These are phyloP conservation scores for Trichophyton equinum DNA, from an alignment of 2,329 filamentous ascomycete species.

Conservation along the genomic window DNA sequence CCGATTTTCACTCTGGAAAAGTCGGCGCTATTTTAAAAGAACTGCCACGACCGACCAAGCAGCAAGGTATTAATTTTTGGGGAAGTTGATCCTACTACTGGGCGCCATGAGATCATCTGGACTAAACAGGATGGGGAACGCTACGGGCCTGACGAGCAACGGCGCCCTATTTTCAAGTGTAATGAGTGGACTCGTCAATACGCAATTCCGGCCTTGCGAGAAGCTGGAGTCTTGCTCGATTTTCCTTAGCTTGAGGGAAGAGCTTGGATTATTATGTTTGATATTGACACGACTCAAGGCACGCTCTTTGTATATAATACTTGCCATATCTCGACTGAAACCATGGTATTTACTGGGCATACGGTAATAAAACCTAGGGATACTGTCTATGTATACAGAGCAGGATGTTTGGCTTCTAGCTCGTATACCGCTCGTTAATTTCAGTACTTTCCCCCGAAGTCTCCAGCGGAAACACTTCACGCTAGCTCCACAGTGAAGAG, in stretches of 20 bases:
- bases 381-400: no score
- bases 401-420: neutral
- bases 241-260: neutral
- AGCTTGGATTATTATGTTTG: no score
- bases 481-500: no score
- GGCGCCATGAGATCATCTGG: slow-evolving; percentile 11
- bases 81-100: slow-evolving; percentile 6
- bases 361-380: no score
- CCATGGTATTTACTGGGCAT: no score
- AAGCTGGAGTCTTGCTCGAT: slow-evolving; percentile 10
- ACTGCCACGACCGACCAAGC: slow-evolving; percentile 10
- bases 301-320: no score
- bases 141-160: slow-evolving; percentile 11
- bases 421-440: no score
- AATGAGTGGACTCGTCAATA: slow-evolving; percentile 12
- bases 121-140: slow-evolving; percentile 11
- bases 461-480: no score
- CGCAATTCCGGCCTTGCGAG: slow-evolving; percentile 13
- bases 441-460: no score
- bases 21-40: slow-evolving; percentile 10
- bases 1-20: slow-evolving; percentile 11
- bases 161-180: slow-evolving; percentile 12
- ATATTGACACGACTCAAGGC: no score
- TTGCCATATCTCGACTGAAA: no score
- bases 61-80: slow-evolving; percentile 13